Base-by-base conservation (phyloP, 345 rosid species). In the Citropsis articulata region DNA sequence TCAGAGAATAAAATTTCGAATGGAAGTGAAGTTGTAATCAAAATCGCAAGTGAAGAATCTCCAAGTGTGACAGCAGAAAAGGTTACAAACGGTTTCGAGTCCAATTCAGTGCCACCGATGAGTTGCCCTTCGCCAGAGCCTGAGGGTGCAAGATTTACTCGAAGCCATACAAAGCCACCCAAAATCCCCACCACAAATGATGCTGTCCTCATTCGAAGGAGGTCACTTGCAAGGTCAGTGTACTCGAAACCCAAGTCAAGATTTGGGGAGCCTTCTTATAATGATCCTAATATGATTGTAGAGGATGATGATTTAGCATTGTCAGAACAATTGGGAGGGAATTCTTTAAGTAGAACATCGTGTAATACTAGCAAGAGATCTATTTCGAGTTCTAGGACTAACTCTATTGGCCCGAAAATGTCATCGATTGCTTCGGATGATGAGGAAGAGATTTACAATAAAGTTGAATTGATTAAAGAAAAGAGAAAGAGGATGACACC, bases 221-320 rank as follows among this genome's bases (percentile, higher is more conserved):
- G 77, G 77, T 78, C 97, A 25, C 21, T 93, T 28, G 31, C 84
- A 6, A 84, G 92, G 85, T 90, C 97, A 10, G 81, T 72, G 72
- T 87, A 83, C 85, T 90, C 93, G 38, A 95, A 90, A 81, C 85
- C 95, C n/a, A 95, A 92, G 80, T 93, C 97, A 31, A 89, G 98
- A 82, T 95, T 95, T 73, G 94, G 86, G 19, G 94, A 88, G 38
- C 97, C 87, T 74, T 84, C 89, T n/a, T 82, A 35, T 50, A 55
- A 72, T 56, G 90, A 93, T 83, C 45, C 81, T 50, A 69, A 63
- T 59, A 61, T 66, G 38, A 77, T 77, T 48, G 93, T 87, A 56
- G 94, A 89, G 71, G 59, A 80, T 6, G 76, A 59, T 69, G 60
- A 57, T 65, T 81, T 76, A 35, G 78, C 66, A 24, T 78, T 79